Percentiles rank a stretch among this genome's conserved stretches.
Evolutionary conservation across 1,139 yeast species (phyloP).

Genomic region (Geotrichum reessii): DNA sequence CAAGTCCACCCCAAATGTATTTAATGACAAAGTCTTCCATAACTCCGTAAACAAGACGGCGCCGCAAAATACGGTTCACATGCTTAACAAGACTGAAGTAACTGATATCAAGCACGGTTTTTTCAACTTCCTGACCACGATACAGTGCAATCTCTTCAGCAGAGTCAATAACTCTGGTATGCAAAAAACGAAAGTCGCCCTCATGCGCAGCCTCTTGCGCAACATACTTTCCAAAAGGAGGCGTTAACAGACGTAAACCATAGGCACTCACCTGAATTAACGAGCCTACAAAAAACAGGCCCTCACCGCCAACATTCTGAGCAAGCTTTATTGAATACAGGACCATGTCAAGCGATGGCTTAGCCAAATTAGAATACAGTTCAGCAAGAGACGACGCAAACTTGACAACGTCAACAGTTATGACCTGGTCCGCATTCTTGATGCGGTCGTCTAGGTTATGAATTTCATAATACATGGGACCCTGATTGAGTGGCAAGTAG

Average conservation of each 20-base stretch:
- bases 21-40: slow-evolving; percentile 65
- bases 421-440: slow-evolving; percentile 75
- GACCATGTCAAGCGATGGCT: slow-evolving; percentile 75
- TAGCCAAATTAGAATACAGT: slow-evolving; percentile 79
- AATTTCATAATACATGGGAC: slow-evolving; percentile 48
- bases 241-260: slow-evolving; percentile 68
- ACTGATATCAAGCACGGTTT: slow-evolving; percentile 69
- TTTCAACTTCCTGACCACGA: slow-evolving; percentile 74
- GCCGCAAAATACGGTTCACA: slow-evolving; percentile 69
- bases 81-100: slow-evolving; percentile 80
- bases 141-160: slow-evolving; percentile 85
- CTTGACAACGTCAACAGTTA: slow-evolving; percentile 72
- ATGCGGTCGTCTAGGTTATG: slow-evolving; percentile 57
- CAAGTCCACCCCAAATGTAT: slow-evolving; percentile 95
- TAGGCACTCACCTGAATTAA: slow-evolving; percentile 78
- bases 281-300: slow-evolving; percentile 72
- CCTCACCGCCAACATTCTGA: slow-evolving; percentile 73
- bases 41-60: slow-evolving; percentile 68
- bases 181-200: slow-evolving; percentile 78
- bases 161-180: slow-evolving; percentile 71
- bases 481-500: slow-evolving; percentile 51
- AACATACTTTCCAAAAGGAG: slow-evolving; percentile 83
- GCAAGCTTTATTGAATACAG: slow-evolving; percentile 79
- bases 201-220: slow-evolving; percentile 74
- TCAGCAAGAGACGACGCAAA: slow-evolving; percentile 67